These are phyloP conservation scores for Digitaria exilis DNA, from an alignment of 202 grass and related monocot genomes.

Conservation along the genomic window DNA sequence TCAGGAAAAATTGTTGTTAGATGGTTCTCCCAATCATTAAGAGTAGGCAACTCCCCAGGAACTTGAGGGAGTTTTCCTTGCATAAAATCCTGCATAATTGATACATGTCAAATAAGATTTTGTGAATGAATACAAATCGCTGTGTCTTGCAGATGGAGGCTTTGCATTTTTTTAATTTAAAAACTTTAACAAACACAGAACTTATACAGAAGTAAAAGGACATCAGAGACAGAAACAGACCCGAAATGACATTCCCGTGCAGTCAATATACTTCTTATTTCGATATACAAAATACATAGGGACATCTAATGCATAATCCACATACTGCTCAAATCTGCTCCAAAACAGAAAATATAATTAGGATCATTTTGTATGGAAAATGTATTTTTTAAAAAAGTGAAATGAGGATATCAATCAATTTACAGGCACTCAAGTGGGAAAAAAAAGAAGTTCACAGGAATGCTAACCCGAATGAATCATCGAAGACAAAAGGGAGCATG, in stretches of 20 bases:
- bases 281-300: slow-evolving; percentile 99
- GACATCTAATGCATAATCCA: slow-evolving; percentile 93
- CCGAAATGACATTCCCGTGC: slow-evolving; percentile 93
- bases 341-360: slow-evolving; percentile 36
- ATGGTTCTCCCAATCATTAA: slow-evolving; percentile 99
- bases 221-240: slow-evolving; percentile 57
- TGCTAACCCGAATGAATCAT: slow-evolving; percentile 84
- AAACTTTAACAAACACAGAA: slow-evolving; percentile 19
- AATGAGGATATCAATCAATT: slow-evolving; percentile 20
- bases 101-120: slow-evolving; percentile 37
- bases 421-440: background rate
- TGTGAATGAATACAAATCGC: slow-evolving; percentile 6
- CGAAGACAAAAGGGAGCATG: slow-evolving; percentile 99
- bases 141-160: background rate
- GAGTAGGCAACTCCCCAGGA: slow-evolving; percentile 84
- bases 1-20: slow-evolving; percentile 99
- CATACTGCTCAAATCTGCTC: slow-evolving; percentile 89
- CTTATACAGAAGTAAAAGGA: slow-evolving; percentile 1
- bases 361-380: slow-evolving; percentile 6
- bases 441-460: background rate
- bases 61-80: slow-evolving; percentile 77
- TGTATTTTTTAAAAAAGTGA: slow-evolving; percentile 2
- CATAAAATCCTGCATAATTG: slow-evolving; percentile 92
- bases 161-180: background rate
- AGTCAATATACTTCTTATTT: slow-evolving; percentile 93